Evolutionary conservation across 768 basidiomycete species (phyloP).

Genomic region (Exidia glandulosa): DNA sequence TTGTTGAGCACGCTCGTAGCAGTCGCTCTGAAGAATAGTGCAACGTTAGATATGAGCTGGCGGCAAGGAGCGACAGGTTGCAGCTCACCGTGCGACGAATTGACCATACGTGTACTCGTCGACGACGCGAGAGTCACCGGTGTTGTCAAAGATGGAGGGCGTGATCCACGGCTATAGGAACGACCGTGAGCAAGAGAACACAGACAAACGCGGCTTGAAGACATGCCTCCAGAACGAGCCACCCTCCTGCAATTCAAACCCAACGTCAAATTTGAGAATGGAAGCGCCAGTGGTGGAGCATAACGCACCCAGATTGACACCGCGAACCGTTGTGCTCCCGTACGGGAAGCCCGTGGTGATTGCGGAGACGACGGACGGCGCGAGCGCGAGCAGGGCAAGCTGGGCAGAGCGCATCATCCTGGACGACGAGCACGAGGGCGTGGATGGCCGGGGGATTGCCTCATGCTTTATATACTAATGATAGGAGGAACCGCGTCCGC

Average conservation of each 20-base stretch:
- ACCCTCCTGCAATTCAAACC: conserved; percentile 26
- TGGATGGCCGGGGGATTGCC: no score
- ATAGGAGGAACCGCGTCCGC: no score
- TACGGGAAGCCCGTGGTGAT: conserved; percentile 57
- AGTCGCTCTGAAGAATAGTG: conserved; percentile 13
- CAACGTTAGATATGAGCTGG: neutral
- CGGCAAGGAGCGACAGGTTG: neutral
- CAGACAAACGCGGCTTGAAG: conserved; percentile 33
- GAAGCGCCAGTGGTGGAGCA: neutral
- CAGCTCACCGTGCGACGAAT: conserved; percentile 31
- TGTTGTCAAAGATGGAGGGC: conserved; percentile 62
- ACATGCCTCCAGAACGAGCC: conserved; percentile 43
- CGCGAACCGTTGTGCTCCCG: conserved; percentile 61
- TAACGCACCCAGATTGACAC: conserved; percentile 55
- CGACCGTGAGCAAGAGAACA: neutral
- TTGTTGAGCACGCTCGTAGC: conserved; percentile 42
- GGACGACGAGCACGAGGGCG: no score
- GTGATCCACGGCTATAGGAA: conserved; percentile 69
- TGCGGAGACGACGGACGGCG: conserved; percentile 2
- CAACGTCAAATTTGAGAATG: neutral
- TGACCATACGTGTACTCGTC: conserved; percentile 76
- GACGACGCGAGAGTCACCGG: conserved; percentile 43
- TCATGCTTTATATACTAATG: no score
- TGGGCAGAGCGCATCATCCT: neutral
- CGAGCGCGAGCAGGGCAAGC: neutral